Evolutionary conservation across 2,329 filamentous ascomycete genomes (phyloP).

Genomic region (Pseudonectria buxi): DNA sequence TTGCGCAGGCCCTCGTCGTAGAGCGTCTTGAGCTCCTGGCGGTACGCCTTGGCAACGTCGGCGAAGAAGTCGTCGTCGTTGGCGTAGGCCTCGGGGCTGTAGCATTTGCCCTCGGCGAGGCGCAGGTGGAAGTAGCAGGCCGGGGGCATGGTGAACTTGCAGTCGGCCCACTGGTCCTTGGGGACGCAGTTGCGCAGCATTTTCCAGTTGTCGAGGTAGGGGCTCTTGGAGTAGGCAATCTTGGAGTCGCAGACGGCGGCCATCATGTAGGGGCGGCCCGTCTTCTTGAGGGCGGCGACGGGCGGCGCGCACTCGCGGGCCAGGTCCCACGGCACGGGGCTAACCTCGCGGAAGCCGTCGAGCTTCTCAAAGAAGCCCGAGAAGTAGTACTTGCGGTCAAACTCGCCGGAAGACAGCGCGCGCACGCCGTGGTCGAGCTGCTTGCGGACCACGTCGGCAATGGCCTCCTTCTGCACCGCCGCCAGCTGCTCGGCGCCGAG

Average conservation of each 20-base stretch:
- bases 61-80: conserved; percentile 50
- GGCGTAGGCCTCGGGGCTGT: conserved; percentile 44
- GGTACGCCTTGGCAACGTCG: conserved; percentile 50
- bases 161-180: conserved; percentile 51
- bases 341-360: conserved; percentile 31
- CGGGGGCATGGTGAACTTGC: conserved; percentile 62
- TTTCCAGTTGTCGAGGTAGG: conserved; percentile 38
- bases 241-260: conserved; percentile 36
- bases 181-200: conserved; percentile 39
- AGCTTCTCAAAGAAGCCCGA: conserved; percentile 43
- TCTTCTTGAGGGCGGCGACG: conserved; percentile 32
- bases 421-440: conserved; percentile 58
- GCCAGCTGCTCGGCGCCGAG: conserved; percentile 37
- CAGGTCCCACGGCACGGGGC: conserved; percentile 32
- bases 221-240: conserved; percentile 34
- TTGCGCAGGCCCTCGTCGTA: conserved; percentile 50
- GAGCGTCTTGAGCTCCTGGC: conserved; percentile 45
- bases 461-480: conserved; percentile 53
- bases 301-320: conserved; percentile 32
- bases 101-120: conserved; percentile 46
- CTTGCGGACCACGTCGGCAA: conserved; percentile 57
- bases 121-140: conserved; percentile 60
- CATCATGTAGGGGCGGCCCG: conserved; percentile 32
- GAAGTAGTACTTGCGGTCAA: conserved; percentile 46
- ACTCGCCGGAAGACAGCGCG: conserved; percentile 64